These are phyloP conservation scores for Elsinoe ampelina DNA, from an alignment of 2,329 filamentous ascomycete genomes.

Conservation along the genomic window DNA sequence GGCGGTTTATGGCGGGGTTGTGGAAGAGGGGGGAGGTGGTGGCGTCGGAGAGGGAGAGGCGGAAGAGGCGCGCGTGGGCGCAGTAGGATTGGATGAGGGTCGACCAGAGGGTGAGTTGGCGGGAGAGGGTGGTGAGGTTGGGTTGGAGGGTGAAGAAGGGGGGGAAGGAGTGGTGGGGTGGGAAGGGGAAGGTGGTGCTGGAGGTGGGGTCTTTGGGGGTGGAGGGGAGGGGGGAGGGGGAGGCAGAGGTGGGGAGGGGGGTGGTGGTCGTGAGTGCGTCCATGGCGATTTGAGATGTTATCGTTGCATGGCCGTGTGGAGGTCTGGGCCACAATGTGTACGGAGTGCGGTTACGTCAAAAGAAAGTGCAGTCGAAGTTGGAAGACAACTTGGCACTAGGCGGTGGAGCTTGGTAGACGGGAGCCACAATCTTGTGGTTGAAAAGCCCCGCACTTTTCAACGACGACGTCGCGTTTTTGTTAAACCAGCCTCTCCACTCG, in stretches of 20 bases:
- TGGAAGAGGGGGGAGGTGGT: conserved; percentile 51
- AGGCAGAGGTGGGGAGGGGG: background rate
- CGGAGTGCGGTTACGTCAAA: too few relatives aligned
- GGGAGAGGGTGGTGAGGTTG: conserved; percentile 61
- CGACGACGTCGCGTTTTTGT: too few relatives aligned
- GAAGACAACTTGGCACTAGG: too few relatives aligned
- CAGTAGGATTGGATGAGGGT: conserved; percentile 76
- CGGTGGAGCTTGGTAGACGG: too few relatives aligned
- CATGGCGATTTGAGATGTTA: conserved; percentile 4
- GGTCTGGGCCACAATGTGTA: too few relatives aligned
- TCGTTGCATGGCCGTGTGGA: too few relatives aligned
- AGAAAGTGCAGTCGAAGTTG: too few relatives aligned
- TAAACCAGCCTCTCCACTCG: too few relatives aligned
- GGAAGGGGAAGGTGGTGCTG: conserved; percentile 31
- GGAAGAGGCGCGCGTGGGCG: conserved; percentile 65
- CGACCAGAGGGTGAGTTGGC: conserved; percentile 80
- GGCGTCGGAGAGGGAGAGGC: conserved; percentile 57
- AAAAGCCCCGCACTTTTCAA: too few relatives aligned
- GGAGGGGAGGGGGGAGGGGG: conserved; percentile 13
- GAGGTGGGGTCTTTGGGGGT: background rate
- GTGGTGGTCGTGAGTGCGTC: conserved; percentile 10
- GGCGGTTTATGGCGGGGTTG: conserved; percentile 36
- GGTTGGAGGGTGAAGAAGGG: conserved; percentile 79
- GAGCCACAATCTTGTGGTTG: too few relatives aligned
- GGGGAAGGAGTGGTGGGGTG: conserved; percentile 59